phyloP scores from a whole-genome alignment of 805 yeast species.

The Saturnispora saitoi region DNA sequence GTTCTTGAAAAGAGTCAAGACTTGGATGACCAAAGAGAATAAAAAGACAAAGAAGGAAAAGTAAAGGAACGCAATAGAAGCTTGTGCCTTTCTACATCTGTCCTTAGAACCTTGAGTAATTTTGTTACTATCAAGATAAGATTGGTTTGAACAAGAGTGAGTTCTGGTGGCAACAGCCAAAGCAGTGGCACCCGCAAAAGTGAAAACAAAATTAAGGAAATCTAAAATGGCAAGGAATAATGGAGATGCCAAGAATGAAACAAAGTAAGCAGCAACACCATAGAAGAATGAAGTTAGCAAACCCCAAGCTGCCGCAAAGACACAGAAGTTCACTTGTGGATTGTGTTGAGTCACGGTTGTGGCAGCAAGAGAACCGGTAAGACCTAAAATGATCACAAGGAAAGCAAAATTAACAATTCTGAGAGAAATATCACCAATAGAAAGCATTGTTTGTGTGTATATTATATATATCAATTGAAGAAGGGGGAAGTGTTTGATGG shows the following conservation, averaged over 20 bases:
- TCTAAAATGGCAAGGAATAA: constrained; percentile 65
- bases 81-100: constrained; percentile 95
- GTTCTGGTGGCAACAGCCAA: constrained; percentile 82
- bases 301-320: constrained; percentile 85
- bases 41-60: constrained; percentile 72
- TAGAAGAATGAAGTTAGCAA: constrained; percentile 71
- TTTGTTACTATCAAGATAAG: constrained; percentile 55
- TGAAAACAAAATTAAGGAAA: constrained; percentile 82
- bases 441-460: constrained; percentile 31
- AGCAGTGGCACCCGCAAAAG: constrained; percentile 91
- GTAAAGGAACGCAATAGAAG: constrained; percentile 72
- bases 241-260: constrained; percentile 83
- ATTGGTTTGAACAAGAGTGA: constrained; percentile 73
- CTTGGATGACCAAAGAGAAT: constrained; percentile 48
- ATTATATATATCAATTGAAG: too few relatives aligned
- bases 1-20: constrained; percentile 41
- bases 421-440: constrained; percentile 65
- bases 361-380: constrained; percentile 81
- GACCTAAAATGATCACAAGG: constrained; percentile 73
- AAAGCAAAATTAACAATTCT: constrained; percentile 70
- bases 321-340: constrained; percentile 82
- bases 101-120: constrained; percentile 67
- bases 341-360: constrained; percentile 41
- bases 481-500: not conserved
- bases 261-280: constrained; percentile 68